Conservation (phyloP, 140 eudicot species). For the Erigeron philadelphicus region DNA sequence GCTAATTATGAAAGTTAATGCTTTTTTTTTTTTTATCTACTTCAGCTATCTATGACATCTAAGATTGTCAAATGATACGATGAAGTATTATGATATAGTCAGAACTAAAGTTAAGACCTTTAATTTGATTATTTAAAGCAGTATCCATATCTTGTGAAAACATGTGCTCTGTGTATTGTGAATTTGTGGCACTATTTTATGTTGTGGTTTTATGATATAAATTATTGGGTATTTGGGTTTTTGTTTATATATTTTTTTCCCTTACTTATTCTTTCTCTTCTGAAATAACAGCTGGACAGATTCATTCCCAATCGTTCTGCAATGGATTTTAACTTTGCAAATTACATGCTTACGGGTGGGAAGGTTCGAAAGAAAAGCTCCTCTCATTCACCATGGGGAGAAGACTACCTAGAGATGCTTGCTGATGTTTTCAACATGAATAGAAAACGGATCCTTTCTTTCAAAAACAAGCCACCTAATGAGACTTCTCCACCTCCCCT, state of each 20-base stretch:
- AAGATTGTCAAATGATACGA: too few relatives aligned
- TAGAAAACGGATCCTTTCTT: constrained; percentile 57
- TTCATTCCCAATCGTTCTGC: constrained; percentile 78
- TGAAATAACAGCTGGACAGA: constrained; percentile 54
- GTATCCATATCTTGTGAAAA: neutral
- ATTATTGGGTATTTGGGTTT: neutral
- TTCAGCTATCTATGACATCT: too few relatives aligned
- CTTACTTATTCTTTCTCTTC: constrained; percentile 6
- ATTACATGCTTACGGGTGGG: constrained; percentile 54
- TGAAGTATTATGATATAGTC: too few relatives aligned
- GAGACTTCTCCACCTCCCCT: constrained; percentile 22
- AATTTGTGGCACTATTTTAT: neutral
- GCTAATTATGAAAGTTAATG: too few relatives aligned
- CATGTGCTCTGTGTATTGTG: neutral
- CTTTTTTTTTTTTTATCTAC: too few relatives aligned
- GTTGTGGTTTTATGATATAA: constrained; percentile 2
- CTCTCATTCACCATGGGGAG: constrained; percentile 43
- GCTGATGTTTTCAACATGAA: constrained; percentile 63
- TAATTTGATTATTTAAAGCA: neutral
- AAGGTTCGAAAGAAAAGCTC: constrained; percentile 35
- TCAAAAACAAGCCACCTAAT: constrained; percentile 70
- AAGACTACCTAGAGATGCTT: constrained; percentile 57
- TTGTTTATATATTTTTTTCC: neutral
- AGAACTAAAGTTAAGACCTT: neutral
- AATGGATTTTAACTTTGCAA: constrained; percentile 65